phyloP scores from a whole-genome alignment of 768 basidiomycete genomes.

The Tulasnella sp. region DNA sequence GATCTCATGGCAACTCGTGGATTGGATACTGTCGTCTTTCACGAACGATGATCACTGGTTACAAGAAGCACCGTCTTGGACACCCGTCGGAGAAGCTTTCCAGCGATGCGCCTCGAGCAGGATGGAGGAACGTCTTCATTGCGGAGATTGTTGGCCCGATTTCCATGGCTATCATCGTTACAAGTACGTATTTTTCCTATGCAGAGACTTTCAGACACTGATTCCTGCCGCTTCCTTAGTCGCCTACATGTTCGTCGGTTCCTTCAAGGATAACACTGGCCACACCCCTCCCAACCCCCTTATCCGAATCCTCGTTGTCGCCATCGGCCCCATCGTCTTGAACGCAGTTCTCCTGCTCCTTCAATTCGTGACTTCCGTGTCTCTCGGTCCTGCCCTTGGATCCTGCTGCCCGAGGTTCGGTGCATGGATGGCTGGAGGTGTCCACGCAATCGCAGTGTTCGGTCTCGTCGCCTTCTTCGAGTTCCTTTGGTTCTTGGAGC shows the following conservation, averaged over 20 bases:
- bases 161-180: conserved; percentile 82
- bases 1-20: conserved; percentile 73
- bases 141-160: conserved; percentile 87
- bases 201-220: neutral
- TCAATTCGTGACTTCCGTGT: conserved; percentile 85
- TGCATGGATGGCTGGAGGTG: conserved; percentile 87
- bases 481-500: conserved; percentile 95
- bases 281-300: conserved; percentile 77
- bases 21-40: conserved; percentile 97
- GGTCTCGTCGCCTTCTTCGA: conserved; percentile 92
- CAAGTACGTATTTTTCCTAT: conserved; percentile 52
- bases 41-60: conserved; percentile 98
- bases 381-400: conserved; percentile 89
- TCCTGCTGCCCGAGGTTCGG: conserved; percentile 86
- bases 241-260: conserved; percentile 90
- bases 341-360: conserved; percentile 84
- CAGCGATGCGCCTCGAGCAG: conserved; percentile 84
- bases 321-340: conserved; percentile 93
- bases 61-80: conserved; percentile 55
- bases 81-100: conserved; percentile 28
- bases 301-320: conserved; percentile 89
- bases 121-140: conserved; percentile 87
- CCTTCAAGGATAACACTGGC: conserved; percentile 71
- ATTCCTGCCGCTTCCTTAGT: neutral
- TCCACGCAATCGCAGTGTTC: conserved; percentile 76